Evolutionary conservation across 2,329 filamentous ascomycete genomes (phyloP).

Genomic region (Blumeria hordei): DNA sequence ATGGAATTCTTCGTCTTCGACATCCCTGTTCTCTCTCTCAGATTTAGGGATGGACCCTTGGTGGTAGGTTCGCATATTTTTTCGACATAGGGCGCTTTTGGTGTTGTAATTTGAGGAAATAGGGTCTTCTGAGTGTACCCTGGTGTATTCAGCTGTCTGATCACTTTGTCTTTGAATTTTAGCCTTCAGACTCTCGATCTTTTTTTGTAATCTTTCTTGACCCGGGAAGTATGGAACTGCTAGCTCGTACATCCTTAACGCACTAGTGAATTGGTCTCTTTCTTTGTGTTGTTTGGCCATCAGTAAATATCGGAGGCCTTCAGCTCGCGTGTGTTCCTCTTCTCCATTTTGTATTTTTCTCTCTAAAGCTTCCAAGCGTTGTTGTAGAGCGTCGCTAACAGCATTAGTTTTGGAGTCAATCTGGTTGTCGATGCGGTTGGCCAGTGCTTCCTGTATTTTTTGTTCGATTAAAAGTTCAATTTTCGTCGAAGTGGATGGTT

Average conservation of each 20-base stretch:
- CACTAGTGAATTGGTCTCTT: conserved; percentile 51
- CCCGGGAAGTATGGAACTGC: conserved; percentile 69
- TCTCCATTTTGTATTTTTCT: conserved; percentile 47
- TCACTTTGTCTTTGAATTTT: conserved; percentile 22
- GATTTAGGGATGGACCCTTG: background rate
- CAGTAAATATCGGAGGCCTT: conserved; percentile 67
- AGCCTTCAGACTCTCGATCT: conserved; percentile 37
- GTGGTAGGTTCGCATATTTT: background rate
- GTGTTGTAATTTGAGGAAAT: background rate
- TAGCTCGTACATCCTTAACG: conserved; percentile 65
- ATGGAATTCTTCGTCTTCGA: background rate
- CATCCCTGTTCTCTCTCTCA: background rate
- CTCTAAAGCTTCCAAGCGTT: conserved; percentile 62
- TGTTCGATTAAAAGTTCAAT: conserved; percentile 85
- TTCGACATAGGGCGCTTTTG: no score
- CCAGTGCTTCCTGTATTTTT: conserved; percentile 73
- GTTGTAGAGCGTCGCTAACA: conserved; percentile 56
- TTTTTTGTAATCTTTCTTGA: conserved; percentile 51
- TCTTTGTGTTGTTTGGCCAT: conserved; percentile 82
- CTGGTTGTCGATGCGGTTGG: conserved; percentile 36
- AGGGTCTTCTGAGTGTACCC: background rate
- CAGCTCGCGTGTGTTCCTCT: conserved; percentile 48
- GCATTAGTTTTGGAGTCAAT: conserved; percentile 19
- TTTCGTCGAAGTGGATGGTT: conserved; percentile 37
- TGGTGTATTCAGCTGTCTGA: background rate